Percentiles rank a stretch among this genome's conserved stretches.
These are phyloP conservation scores for Solanum tacnaense DNA, from an alignment of 257 asterid species.

Conservation along the genomic window DNA sequence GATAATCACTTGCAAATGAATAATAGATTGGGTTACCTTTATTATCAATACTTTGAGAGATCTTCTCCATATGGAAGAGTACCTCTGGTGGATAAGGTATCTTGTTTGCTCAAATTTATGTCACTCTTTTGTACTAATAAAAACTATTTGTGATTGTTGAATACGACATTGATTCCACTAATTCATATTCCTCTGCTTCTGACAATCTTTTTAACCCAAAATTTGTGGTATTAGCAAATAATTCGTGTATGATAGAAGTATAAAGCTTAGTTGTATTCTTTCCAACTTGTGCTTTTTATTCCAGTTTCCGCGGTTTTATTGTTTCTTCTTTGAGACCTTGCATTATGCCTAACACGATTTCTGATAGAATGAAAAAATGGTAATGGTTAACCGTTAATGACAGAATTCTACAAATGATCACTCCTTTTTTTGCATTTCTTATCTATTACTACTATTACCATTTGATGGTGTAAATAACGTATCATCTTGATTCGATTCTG, in stretches of 20 bases:
- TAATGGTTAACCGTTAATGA: neutral
- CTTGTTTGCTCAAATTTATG: neutral
- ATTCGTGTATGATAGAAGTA: neutral
- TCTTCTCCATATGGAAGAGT: slow-evolving; percentile 44
- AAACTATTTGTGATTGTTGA: neutral
- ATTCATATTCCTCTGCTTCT: neutral
- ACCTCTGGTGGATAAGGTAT: slow-evolving; percentile 48
- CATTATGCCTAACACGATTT: neutral
- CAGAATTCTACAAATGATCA: neutral
- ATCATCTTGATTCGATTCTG: neutral
- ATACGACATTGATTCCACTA: neutral
- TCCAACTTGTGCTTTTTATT: neutral
- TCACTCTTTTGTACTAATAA: neutral
- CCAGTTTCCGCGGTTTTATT: neutral
- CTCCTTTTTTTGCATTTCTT: neutral
- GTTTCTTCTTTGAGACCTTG: neutral
- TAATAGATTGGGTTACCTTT: slow-evolving; percentile 31
- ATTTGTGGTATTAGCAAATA: neutral
- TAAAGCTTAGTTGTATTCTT: neutral
- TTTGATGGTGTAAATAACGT: neutral
- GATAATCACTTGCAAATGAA: slow-evolving; percentile 20
- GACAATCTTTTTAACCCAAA: neutral
- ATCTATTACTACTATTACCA: neutral
- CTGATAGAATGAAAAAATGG: neutral
- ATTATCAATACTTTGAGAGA: slow-evolving; percentile 34